Evolutionary conservation across 371 early-diverging fungal species (phyloP), one percentile per base, ranked within the genome.

Genomic region (Syncephalastrum racemosum): DNA sequence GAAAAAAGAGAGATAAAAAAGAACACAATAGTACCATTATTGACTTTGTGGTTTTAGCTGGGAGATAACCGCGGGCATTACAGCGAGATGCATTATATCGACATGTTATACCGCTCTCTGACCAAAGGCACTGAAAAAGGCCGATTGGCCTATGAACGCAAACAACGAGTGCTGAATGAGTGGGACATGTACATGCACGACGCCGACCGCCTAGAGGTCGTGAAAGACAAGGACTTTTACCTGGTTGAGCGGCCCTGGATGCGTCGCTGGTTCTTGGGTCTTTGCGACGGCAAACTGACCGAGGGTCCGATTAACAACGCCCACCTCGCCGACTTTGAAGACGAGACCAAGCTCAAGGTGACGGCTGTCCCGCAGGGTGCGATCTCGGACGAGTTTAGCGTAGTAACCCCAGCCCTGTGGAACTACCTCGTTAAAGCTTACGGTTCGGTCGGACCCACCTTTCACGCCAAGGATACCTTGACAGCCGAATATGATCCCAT

Each of bases 211-310:
- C 58, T 56, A 0, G 59, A 46, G 0, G 69, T 78, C 1, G 45
- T 67, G 24, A 56, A 51, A 7, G 16, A 46, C 4, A 57, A 59
- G 19, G 53, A 49, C 22, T 77, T 67, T 50, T 75, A 72, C 51
- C 67, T 78, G 41, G 59, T 78, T 2, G 74, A 78, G 49, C 64
- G 79, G 36, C 25, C 70, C 3, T 78, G 79, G 79, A 45, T 74
- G 24, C 64, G 70, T 2, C 61, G 73, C 0, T 78, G 79, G 79
- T 78, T 78, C 54, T 60, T 78, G 43, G 58, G 72, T 14, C 51
- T 75, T 31, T 78, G 79, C 51, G 79, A 78, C 63, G 79, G 79
- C 39, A 70, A 73, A 41, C 58, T 72, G 25, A 75, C 71, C 0
- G 53, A 43, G 10, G 70, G 70, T 0, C 69, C 73, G 2, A 59